Evolutionary conservation across 1,284 basidiomycete species (phyloP), one percentile per base, ranked within the genome.

Genomic region (Hemileia vastatrix): DNA sequence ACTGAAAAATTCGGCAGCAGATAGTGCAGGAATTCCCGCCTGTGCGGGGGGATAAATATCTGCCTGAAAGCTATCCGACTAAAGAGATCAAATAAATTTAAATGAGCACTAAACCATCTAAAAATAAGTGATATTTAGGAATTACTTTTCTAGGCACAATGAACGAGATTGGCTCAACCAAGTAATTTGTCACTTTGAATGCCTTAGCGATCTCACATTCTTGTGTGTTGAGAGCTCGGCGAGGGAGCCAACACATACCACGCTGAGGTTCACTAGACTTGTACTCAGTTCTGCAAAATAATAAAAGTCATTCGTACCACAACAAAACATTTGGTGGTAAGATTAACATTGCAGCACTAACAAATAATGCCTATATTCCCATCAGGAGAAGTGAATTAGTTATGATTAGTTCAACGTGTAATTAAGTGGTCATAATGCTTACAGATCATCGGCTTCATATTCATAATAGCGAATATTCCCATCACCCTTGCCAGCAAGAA

Each of bases 381-480:
- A 27, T 6, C 8, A 8, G 15, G 44, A 44, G 6, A 18, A 27
- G 15, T 52, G 32, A 53, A 36, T 40, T 40, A 11, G 53, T 18
- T 4, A 32, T 19, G 36, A 36, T 32, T 24, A 6, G 19, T 31
- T 52, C 19, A 9, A 44, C 19, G 43, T 4, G 8, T 18, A 44
- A 9, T 15, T 9, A 18, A 44, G 8, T 15, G 19, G n/a, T 18
- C 6, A 40, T 21, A 6, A 43, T 45, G 24, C 49, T 50, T 84
- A 81, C 36, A 98, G 81, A 56, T 85, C 81, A 77, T 97, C 93
- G 50, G 82, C 83, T 70, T 95, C 92, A 77, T 88, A 90, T 77
- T 98, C 95, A 77, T 87, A 97, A 81, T 94, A 95, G 45, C 90
- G 85, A 68, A 95, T 86, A 76, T 95, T 95, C 27, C 91, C 92